These are phyloP conservation scores for Phoma sp. DNA, from an alignment of 2,329 filamentous ascomycete genomes.

Conservation along the genomic window DNA sequence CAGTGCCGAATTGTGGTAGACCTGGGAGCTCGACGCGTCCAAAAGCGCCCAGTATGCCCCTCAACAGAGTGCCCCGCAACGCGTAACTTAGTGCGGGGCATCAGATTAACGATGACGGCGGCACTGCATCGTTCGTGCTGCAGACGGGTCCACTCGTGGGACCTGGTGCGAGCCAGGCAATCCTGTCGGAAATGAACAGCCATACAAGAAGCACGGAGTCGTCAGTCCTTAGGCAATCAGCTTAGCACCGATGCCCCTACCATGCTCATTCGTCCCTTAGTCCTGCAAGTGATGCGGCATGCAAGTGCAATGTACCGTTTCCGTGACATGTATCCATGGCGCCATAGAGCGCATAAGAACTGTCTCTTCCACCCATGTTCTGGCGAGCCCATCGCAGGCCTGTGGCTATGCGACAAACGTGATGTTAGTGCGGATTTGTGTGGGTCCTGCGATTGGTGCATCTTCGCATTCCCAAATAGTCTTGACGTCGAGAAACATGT, in stretches of 20 bases:
- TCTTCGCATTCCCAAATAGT: conserved; percentile 18
- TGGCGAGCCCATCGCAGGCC: conserved; percentile 18
- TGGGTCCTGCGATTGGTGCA: conserved; percentile 29
- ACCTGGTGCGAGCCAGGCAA: conserved; percentile 10
- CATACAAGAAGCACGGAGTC: conserved; percentile 15
- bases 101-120: conserved; percentile 31
- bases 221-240: conserved; percentile 30
- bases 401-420: conserved; percentile 23
- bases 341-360: conserved; percentile 19
- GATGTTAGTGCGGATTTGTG: conserved; percentile 10
- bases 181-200: conserved; percentile 7
- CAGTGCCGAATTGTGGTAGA: conserved; percentile 15
- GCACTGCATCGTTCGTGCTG: conserved; percentile 8
- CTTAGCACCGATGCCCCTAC: conserved; percentile 17
- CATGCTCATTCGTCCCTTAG: conserved; percentile 1
- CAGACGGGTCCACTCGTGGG: conserved; percentile 8
- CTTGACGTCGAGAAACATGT: conserved; percentile 34
- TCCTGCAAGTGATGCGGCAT: conserved; percentile 23
- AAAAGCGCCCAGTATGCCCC: conserved; percentile 16
- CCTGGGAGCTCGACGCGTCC: conserved; percentile 29
- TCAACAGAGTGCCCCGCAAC: conserved; percentile 33
- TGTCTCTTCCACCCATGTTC: conserved; percentile 14
- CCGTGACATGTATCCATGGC: conserved; percentile 23
- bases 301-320: conserved; percentile 18
- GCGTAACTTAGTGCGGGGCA: conserved; percentile 37